Conservation (phyloP, 2,329 filamentous ascomycete species). For the Fusarium nodosum region DNA sequence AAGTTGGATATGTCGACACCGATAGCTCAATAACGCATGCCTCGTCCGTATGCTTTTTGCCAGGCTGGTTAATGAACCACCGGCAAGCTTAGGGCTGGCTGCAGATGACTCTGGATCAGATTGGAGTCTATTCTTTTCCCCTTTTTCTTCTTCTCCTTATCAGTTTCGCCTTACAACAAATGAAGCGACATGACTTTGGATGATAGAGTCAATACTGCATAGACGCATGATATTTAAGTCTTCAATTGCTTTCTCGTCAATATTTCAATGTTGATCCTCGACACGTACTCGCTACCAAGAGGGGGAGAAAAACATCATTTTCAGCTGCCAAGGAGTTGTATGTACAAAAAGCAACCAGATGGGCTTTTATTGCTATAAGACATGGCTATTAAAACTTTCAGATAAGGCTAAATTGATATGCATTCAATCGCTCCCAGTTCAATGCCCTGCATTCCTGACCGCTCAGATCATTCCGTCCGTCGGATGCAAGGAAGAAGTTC, state of each 20-base stretch:
- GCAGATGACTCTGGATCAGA: background rate
- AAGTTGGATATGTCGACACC: background rate
- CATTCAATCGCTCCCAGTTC: background rate
- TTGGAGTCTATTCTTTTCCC: background rate
- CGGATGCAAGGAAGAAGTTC: background rate
- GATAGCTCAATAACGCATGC: background rate
- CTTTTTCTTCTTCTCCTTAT: background rate
- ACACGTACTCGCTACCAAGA: background rate
- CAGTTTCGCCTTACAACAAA: background rate
- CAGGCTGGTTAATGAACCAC: background rate
- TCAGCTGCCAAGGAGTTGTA: background rate
- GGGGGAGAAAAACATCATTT: background rate
- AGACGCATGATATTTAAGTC: background rate
- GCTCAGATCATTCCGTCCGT: slow-evolving; percentile 8
- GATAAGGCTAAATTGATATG: slow-evolving; percentile 12
- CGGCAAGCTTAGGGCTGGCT: background rate
- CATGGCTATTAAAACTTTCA: slow-evolving; percentile 20
- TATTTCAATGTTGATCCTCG: background rate
- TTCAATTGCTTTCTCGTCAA: background rate
- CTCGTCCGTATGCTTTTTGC: background rate
- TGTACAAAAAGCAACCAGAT: background rate
- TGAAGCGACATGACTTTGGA: fast-evolving
- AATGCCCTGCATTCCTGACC: slow-evolving; percentile 14
- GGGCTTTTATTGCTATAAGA: slow-evolving; percentile 1
- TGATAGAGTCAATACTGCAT: background rate